Conservation (phyloP, 192 early-diverging fungal species). For the Backusella liffmaniae region DNA sequence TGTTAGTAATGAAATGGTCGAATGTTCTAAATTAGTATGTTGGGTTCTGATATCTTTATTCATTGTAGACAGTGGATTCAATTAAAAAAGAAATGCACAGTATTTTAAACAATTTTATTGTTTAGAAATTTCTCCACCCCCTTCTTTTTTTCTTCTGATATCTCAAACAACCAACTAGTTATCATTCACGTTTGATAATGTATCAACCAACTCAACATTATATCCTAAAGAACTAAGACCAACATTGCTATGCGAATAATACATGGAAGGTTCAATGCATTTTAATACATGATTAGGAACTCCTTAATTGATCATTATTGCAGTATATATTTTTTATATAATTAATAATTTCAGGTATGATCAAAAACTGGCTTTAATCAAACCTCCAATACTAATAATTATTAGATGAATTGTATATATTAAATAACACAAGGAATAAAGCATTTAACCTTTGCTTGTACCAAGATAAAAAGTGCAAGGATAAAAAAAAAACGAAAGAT, state of each 20-base stretch:
- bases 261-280: background rate
- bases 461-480: background rate
- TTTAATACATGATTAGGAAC: background rate
- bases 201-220: too few relatives aligned
- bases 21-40: too few relatives aligned
- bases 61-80: too few relatives aligned
- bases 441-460: background rate
- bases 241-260: background rate
- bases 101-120: too few relatives aligned
- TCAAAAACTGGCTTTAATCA: background rate
- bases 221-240: background rate
- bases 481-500: background rate
- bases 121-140: too few relatives aligned
- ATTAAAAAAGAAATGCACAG: too few relatives aligned
- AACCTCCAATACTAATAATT: background rate
- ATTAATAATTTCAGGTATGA: background rate
- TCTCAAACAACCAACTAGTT: too few relatives aligned
- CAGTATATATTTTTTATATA: background rate
- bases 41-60: too few relatives aligned
- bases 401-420: background rate
- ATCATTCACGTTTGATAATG: too few relatives aligned
- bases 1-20: too few relatives aligned
- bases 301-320: background rate
- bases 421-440: background rate
- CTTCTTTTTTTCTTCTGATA: too few relatives aligned